Base-by-base conservation (phyloP, 23 red algal species). In the Gracilaria domingensis region DNA sequence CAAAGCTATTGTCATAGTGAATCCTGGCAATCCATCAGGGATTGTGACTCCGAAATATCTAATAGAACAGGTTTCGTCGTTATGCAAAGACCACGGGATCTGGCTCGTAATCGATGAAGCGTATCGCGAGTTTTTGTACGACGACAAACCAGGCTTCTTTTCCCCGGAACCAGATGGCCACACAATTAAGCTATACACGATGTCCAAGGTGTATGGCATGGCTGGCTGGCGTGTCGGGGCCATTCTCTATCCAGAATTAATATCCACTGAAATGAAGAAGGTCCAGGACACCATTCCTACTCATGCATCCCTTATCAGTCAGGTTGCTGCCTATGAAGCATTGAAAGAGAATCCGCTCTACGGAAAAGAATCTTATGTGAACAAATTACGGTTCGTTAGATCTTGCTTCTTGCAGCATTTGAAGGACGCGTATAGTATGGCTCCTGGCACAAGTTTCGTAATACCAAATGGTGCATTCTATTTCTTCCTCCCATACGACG, bases 51-150 rank as follows among this genome's bases (percentile, higher is more conserved):
- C 62, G 38, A 59, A 60, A 5, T 73, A 36, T 0, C 69, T 71
- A 29, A 5, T 93, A 42, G 23, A 81, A 21, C 60, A 59, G 30
- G 56, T 96, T 34, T 88, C 76, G 33, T 42, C 86, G n/a, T 30
- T 71, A 18, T 95, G 93, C 66, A 55, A 54, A n/a, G 33, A 72
- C n/a, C 69, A 36, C 29, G 88, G 53, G 30, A 42, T 91, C 21
- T 98, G 91, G 91, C 86, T 98, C 6, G 5, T 98, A 4, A 9
- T 91, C 6, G 96, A 98, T 74, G 96, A 91, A 35, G 96, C 96
- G 20, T 98, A 98, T 58, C 80, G 94, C 73, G 88, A 95, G 48
- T 95, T 95, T 44, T 66, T 59, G 21, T 98, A 82, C 79, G 60
- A 26, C 14, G 21, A 20, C 13, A 57, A 47, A 26, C 34, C 14